Evolutionary conservation across 805 yeast species (phyloP).

Genomic region (Wickerhamiella occidentalis): DNA sequence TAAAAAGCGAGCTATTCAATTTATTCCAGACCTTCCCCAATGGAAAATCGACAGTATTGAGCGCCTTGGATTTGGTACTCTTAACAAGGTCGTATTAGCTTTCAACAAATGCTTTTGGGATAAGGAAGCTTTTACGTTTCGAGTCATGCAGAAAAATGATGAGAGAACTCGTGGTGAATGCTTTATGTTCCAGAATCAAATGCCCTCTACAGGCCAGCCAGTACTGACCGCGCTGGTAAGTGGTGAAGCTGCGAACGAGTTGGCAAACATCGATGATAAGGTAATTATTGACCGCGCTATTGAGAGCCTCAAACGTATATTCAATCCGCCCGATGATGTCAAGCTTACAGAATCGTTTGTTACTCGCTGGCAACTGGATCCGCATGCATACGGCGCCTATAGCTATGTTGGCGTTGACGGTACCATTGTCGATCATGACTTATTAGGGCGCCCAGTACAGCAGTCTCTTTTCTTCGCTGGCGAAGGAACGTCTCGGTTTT

Average conservation of each 20-base stretch:
- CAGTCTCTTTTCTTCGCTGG: slow-evolving; percentile 33
- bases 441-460: slow-evolving; percentile 30
- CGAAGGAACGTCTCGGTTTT: slow-evolving; percentile 33
- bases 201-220: slow-evolving; percentile 28
- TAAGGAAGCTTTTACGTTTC: slow-evolving; percentile 24
- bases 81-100: slow-evolving; percentile 31
- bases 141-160: slow-evolving; percentile 21
- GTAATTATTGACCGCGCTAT: slow-evolving; percentile 28
- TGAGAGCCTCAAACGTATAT: slow-evolving; percentile 24
- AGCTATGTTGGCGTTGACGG: slow-evolving; percentile 34
- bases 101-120: slow-evolving; percentile 33
- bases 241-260: slow-evolving; percentile 30
- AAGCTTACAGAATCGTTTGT: slow-evolving; percentile 32
- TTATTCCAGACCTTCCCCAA: slow-evolving; percentile 33
- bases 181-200: slow-evolving; percentile 31
- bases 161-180: slow-evolving; percentile 27
- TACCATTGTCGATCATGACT: slow-evolving; percentile 33
- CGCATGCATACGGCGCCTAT: slow-evolving; percentile 71
- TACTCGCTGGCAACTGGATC: slow-evolving; percentile 71
- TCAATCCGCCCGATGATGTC: slow-evolving; percentile 19
- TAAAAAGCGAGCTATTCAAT: slow-evolving; percentile 30
- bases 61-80: slow-evolving; percentile 31
- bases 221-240: slow-evolving; percentile 31
- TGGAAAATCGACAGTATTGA: slow-evolving; percentile 32
- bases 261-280: slow-evolving; percentile 26